phyloP scores from a whole-genome alignment of 306 rosid species.

The Vigna mungo region DNA sequence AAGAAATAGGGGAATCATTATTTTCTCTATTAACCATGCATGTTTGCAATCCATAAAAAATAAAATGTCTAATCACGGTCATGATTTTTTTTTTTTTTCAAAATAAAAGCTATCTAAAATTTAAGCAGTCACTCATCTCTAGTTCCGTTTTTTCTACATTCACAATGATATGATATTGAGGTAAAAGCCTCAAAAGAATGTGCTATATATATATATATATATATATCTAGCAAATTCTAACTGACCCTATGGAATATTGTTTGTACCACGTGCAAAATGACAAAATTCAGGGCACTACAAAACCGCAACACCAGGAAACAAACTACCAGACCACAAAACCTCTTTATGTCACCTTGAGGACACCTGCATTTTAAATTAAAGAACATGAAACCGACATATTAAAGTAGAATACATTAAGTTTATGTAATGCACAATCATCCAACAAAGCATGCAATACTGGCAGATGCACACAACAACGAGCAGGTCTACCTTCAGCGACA shows the following conservation, averaged over 20 bases:
- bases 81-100: neutral
- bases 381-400: slow-evolving; percentile 20
- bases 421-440: slow-evolving; percentile 9
- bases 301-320: slow-evolving; percentile 65
- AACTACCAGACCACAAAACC: slow-evolving; percentile 63
- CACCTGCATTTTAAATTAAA: slow-evolving; percentile 56
- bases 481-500: neutral
- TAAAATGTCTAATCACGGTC: slow-evolving; percentile 37
- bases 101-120: slow-evolving; percentile 49
- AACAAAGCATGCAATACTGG: slow-evolving; percentile 34
- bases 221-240: slow-evolving; percentile 48
- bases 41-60: slow-evolving; percentile 56
- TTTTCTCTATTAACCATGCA: slow-evolving; percentile 50
- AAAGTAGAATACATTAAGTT: slow-evolving; percentile 6
- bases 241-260: slow-evolving; percentile 58
- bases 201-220: slow-evolving; percentile 54
- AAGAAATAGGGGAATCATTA: slow-evolving; percentile 39
- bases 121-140: slow-evolving; percentile 50
- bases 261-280: slow-evolving; percentile 55
- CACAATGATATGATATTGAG: slow-evolving; percentile 60
- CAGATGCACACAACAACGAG: slow-evolving; percentile 6
- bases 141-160: slow-evolving; percentile 67
- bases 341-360: slow-evolving; percentile 51
- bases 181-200: slow-evolving; percentile 65
- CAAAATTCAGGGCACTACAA: slow-evolving; percentile 52